Conservation (phyloP, 208 protist genomes). For the Endotrypanum monterogeii region DNA sequence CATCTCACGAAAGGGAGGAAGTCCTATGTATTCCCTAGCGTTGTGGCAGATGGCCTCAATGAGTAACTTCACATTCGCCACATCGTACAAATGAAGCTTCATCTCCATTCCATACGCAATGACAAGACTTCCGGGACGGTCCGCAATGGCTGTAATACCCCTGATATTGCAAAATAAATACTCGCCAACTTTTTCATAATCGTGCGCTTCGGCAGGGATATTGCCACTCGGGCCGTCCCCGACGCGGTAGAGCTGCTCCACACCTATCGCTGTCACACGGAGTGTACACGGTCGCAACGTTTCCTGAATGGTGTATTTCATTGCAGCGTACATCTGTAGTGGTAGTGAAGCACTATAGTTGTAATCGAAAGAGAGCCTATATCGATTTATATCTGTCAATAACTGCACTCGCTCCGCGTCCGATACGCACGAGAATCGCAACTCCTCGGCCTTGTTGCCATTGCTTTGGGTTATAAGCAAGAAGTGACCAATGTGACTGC, state of each 20-base stretch:
- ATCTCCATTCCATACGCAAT: constrained; percentile 72
- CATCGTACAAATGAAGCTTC: constrained; percentile 79
- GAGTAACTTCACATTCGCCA: constrained; percentile 31
- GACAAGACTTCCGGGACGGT: constrained; percentile 54
- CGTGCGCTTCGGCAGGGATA: background rate
- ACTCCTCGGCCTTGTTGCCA: constrained; percentile 42
- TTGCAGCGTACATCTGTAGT: constrained; percentile 40
- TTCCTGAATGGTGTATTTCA: constrained; percentile 66
- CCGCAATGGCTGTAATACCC: constrained; percentile 53
- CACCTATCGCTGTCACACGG: constrained; percentile 55
- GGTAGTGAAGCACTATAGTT: constrained; percentile 26
- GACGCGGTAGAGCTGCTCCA: constrained; percentile 42
- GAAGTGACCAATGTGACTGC: constrained; percentile 44
- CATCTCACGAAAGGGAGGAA: constrained; percentile 47
- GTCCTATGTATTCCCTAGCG: constrained; percentile 60
- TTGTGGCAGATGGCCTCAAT: constrained; percentile 41
- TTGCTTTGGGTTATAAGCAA: constrained; percentile 44
- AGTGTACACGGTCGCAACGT: constrained; percentile 41
- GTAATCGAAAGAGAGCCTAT: constrained; percentile 59
- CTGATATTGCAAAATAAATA: constrained; percentile 87
- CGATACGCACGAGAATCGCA: constrained; percentile 66
- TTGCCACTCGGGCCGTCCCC: background rate
- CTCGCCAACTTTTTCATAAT: constrained; percentile 41
- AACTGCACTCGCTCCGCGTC: constrained; percentile 74
- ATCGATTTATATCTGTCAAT: constrained; percentile 85